phyloP scores from a whole-genome alignment of 768 basidiomycete species.

The Lyophyllum atratum region DNA sequence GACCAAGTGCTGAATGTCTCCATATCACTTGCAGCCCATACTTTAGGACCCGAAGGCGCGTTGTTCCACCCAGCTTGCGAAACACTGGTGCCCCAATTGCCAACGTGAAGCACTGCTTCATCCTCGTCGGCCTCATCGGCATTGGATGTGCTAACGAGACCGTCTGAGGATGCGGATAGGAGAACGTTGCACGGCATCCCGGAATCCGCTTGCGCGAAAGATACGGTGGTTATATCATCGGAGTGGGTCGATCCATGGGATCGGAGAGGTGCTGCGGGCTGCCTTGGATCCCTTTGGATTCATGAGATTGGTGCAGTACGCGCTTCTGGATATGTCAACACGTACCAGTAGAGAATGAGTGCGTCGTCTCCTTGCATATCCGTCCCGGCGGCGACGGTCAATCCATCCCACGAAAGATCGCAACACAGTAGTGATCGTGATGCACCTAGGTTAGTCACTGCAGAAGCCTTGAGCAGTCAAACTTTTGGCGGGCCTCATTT shows the following conservation, averaged over 20 bases:
- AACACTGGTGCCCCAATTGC: constrained; percentile 85
- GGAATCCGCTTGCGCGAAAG: constrained; percentile 38
- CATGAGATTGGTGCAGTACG: neutral
- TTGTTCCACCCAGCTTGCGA: constrained; percentile 75
- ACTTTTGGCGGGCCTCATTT: constrained; percentile 12
- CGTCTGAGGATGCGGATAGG: constrained; percentile 86
- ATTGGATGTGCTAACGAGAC: constrained; percentile 73
- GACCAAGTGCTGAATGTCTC: constrained; percentile 91
- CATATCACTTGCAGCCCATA: constrained; percentile 95
- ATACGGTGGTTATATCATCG: constrained; percentile 86
- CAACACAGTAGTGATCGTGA: constrained; percentile 57
- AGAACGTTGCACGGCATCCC: constrained; percentile 37
- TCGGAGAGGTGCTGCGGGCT: constrained; percentile 66
- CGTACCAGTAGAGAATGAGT: constrained; percentile 80
- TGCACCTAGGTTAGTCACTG: constrained; percentile 53
- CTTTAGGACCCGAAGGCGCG: constrained; percentile 30
- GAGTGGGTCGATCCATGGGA: constrained; percentile 88
- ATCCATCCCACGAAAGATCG: constrained; percentile 70
- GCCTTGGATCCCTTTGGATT: constrained; percentile 77
- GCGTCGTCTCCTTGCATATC: constrained; percentile 83
- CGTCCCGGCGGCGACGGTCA: constrained; percentile 80
- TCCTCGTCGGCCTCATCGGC: constrained; percentile 83
- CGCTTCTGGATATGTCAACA: neutral
- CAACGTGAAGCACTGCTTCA: constrained; percentile 77
- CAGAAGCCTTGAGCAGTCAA: constrained; percentile 40